Evolutionary conservation across 805 yeast species (phyloP), one percentile per base, ranked within the genome.

Genomic region (Tanozyma kutaoensis): DNA sequence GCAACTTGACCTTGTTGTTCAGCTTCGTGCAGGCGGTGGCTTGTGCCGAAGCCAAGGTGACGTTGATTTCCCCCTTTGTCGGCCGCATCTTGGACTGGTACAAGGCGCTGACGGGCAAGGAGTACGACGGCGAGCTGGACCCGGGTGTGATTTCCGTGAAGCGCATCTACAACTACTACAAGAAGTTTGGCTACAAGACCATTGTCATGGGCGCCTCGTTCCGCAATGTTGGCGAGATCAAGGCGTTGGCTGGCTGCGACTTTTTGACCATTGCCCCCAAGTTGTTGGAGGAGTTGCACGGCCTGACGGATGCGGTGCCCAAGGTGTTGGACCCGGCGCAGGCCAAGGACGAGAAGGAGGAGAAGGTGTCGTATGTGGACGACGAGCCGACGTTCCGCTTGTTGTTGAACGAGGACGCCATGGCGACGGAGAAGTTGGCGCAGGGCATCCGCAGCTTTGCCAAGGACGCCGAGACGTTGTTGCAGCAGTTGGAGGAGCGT

Each of bases 141-240:
- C 98, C 99, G 42, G 99, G 99, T 78, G 97, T 91, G 36, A 28
- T 65, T 27, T 82, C 95, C 23, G 98, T 91, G 46, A 77, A 75
- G 61, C 55, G 52, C 36, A 91, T 91, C 59, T 91, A 57, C 81
- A 80, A 86, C 79, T 91, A 91, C 76, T 91, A 91, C 80, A 91
- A 91, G 77, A 88, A 88, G 67, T 82, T 59, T 61, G 88, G 77
- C 45, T 91, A 91, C 76, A 71, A 88, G 48, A 91, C 99, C 57
- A 86, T 91, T 53, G 97, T 91, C 52, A 91, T 91, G 99, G 99
- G 98, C 62, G 99, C 99, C 34, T 88, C 97, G 34, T 88, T 91
- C 85, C 88, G 99, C 76, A 91, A 86, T 70, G 59, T 66, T 37
- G 95, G 85, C 43, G 98, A 88, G 67, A 82, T 91, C 62, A 78